These are phyloP conservation scores for Fomitopsis serialis DNA, from an alignment of 768 basidiomycete genomes.

Conservation along the genomic window DNA sequence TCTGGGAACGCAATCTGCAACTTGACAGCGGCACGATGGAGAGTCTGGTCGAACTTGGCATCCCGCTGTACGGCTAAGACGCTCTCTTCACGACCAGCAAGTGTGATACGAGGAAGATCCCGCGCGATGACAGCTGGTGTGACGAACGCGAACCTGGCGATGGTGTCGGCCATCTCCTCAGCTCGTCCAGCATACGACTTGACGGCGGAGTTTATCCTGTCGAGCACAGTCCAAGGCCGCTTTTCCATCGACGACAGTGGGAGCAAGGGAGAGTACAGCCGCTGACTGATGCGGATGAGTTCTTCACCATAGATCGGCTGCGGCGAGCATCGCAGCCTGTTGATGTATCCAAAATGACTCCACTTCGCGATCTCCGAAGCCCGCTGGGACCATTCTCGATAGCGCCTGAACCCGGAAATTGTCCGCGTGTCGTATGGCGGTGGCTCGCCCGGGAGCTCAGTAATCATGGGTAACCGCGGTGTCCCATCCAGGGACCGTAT, in stretches of 20 bases:
- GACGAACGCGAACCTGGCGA: constrained; percentile 74
- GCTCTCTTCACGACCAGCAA: constrained; percentile 36
- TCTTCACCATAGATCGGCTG: constrained; percentile 31
- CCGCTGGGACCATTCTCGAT: constrained; percentile 39
- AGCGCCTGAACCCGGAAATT: constrained; percentile 61
- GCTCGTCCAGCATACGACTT: constrained; percentile 62
- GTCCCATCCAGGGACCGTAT: constrained; percentile 57
- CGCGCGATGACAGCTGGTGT: constrained; percentile 75
- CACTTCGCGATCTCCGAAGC: constrained; percentile 53
- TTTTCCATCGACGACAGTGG: background rate
- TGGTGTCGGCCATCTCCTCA: constrained; percentile 40
- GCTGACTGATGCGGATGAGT: constrained; percentile 31
- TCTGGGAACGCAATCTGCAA: constrained; percentile 93
- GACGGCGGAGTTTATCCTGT: constrained; percentile 42
- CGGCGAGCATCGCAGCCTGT: constrained; percentile 57
- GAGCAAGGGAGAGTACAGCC: constrained; percentile 38
- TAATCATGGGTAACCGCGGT: constrained; percentile 43
- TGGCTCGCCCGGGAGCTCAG: constrained; percentile 52
- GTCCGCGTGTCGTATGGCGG: constrained; percentile 75
- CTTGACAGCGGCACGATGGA: constrained; percentile 76
- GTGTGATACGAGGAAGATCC: constrained; percentile 62
- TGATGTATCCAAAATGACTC: constrained; percentile 69
- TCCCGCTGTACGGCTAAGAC: constrained; percentile 13
- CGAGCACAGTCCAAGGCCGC: constrained; percentile 38
- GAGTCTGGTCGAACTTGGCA: constrained; percentile 53